Evolutionary conservation across 768 basidiomycete species (phyloP), one percentile per base, ranked within the genome.

Genomic region (Antrodiella citrinella): DNA sequence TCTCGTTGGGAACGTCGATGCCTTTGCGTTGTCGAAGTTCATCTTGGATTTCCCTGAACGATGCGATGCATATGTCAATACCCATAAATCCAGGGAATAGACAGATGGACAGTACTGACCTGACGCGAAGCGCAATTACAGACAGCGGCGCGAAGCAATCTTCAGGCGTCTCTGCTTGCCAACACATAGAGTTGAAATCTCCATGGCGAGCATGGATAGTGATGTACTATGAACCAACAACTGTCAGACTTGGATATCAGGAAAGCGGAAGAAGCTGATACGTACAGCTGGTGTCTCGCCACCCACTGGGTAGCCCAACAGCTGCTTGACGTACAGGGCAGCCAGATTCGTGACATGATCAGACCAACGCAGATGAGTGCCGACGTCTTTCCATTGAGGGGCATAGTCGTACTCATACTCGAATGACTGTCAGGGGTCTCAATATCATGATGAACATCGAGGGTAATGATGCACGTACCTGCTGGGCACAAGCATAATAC

Each of bases 131-230:
- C 22, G 57, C 65, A 47, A 66, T 62, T 40, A 60, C 67, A 4
- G 67, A 45, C 12, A 74, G 57, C 2, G 70, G 63, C 1, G 72
- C 65, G 52, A 71, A 70, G 54, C 72, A 74, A 25, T 70, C 66
- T 26, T 63, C 62, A 4, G 47, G 51, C 4, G 63, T 30, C 26
- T 58, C 53, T 19, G 55, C 58, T 11, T 54, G 42, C 58, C 68
- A 68, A 54, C 74, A 72, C 52, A 55, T 58, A 42, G 54, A 57
- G 7, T 44, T 62, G 54, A 72, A 72, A 55, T 72, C 71, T 15
- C 62, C 64, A 22, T 62, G 61, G 2, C 70, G 63, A 18, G 62
- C 59, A 53, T 72, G 70, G 38, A 72, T 53, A 9, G 63, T 54
- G 45, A 71, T 69, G 54, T 62, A 72, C 64, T 67, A 50, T 7